phyloP scores from a whole-genome alignment of 805 yeast species.

The Yarrowia alimentaria region DNA sequence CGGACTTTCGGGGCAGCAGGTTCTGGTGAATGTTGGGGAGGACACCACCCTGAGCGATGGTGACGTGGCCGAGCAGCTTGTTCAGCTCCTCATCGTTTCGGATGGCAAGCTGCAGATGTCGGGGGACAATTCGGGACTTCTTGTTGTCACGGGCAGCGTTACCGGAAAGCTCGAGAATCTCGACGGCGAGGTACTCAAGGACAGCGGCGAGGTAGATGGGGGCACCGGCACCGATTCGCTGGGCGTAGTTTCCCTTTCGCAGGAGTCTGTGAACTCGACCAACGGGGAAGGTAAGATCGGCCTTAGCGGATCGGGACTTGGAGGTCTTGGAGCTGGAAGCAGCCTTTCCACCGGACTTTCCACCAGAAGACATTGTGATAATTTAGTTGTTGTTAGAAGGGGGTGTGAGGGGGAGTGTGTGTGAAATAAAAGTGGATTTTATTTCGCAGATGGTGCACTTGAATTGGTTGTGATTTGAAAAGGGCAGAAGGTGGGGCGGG shows the following conservation, averaged over 20 bases:
- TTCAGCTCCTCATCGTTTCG: slow-evolving; percentile 98
- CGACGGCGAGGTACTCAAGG: slow-evolving; percentile 93
- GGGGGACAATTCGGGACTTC: slow-evolving; percentile 98
- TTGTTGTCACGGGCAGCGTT: slow-evolving; percentile 99
- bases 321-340: slow-evolving; percentile 93
- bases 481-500: slow-evolving; percentile 29
- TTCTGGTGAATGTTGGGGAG: slow-evolving; percentile 94
- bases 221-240: slow-evolving; percentile 99
- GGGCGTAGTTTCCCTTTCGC: slow-evolving; percentile 97
- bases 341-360: slow-evolving; percentile 86
- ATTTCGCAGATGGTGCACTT: slow-evolving; percentile 27
- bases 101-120: slow-evolving; percentile 97
- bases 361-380: slow-evolving; percentile 71
- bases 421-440: slow-evolving; percentile 26
- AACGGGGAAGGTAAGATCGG: slow-evolving; percentile 98
- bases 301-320: slow-evolving; percentile 97
- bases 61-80: slow-evolving; percentile 88
- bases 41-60: slow-evolving; percentile 99
- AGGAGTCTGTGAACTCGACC: slow-evolving; percentile 98
- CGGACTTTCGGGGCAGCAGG: slow-evolving; percentile 69
- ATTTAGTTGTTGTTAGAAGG: neutral
- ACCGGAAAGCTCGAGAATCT: slow-evolving; percentile 96
- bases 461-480: slow-evolving; percentile 32
- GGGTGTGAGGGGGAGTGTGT: slow-evolving; percentile 6
- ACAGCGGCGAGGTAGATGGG: slow-evolving; percentile 96